A percentile compares a stretch with the other conserved stretches of the same genome.
Conservation (phyloP, 106 monocot genomes). For the Dendrobium nobile region DNA sequence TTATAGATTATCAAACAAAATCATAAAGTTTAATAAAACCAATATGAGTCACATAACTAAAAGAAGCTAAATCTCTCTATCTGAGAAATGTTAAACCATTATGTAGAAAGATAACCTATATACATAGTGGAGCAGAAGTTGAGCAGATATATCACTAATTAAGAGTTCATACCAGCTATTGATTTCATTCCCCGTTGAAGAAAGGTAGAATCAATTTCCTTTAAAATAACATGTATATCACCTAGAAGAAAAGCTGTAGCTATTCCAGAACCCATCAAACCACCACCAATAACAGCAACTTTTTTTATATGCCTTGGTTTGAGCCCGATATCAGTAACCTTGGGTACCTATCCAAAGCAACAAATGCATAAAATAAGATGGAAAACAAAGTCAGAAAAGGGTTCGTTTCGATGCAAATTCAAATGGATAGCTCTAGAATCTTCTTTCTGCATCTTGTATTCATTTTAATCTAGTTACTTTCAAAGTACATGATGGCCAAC, state of each 20-base stretch:
- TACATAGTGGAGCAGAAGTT: background rate
- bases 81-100: too few species aligned
- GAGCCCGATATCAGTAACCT: slow-evolving; percentile 61
- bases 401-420: too few species aligned
- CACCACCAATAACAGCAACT: slow-evolving; percentile 86
- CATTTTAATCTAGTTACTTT: too few species aligned
- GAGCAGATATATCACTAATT: background rate
- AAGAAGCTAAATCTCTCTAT: too few species aligned
- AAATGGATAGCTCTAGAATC: too few species aligned
- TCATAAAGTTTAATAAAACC: background rate
- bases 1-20: background rate
- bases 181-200: slow-evolving; percentile 62
- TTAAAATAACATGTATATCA: slow-evolving; percentile 58
- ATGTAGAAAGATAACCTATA: too few species aligned
- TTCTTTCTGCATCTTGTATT: too few species aligned
- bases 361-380: background rate
- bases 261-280: slow-evolving; percentile 95
- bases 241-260: slow-evolving; percentile 62
- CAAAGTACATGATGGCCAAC: too few species aligned
- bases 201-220: slow-evolving; percentile 57
- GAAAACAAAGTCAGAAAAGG: too few species aligned
- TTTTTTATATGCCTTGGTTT: slow-evolving; percentile 62
- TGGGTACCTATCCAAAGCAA: slow-evolving; percentile 43
- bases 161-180: slow-evolving; percentile 36
- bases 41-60: too few species aligned